phyloP scores from a whole-genome alignment of 441 rosid species.

The Breynia disticha region DNA sequence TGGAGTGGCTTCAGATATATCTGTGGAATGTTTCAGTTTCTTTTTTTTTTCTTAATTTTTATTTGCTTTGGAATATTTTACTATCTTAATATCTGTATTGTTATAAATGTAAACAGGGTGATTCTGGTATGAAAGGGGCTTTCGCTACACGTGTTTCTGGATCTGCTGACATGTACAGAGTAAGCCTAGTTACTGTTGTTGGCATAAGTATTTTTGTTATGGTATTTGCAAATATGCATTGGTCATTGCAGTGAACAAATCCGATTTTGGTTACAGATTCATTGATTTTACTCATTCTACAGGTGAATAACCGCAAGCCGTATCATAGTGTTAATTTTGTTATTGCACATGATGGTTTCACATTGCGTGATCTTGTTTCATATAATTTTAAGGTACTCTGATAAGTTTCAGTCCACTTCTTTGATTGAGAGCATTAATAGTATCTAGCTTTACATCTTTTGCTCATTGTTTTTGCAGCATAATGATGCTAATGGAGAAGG shows the following conservation, averaged over 20 bases:
- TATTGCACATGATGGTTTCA: constrained; percentile 93
- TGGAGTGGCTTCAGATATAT: too few species aligned
- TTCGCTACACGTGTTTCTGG: constrained; percentile 88
- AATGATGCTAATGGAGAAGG: constrained; percentile 97
- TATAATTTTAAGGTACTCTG: constrained; percentile 66
- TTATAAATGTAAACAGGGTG: constrained; percentile 44
- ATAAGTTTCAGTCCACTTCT: background rate
- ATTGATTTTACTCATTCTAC: constrained; percentile 15
- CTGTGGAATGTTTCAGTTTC: background rate
- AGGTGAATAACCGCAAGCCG: constrained; percentile 88
- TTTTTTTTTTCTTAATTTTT: constrained; percentile 2
- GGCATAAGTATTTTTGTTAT: constrained; percentile 3
- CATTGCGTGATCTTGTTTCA: constrained; percentile 74
- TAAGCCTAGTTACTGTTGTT: constrained; percentile 22
- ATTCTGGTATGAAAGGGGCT: constrained; percentile 76
- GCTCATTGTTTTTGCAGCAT: constrained; percentile 43
- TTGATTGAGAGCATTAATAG: constrained; percentile 7
- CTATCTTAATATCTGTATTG: too few species aligned
- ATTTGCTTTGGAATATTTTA: background rate
- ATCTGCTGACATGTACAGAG: constrained; percentile 79
- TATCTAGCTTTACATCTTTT: constrained; percentile 2
- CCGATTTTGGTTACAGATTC: background rate
- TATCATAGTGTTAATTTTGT: constrained; percentile 78
- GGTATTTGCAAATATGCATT: background rate
- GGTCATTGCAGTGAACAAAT: background rate